Percentiles rank a stretch among this genome's conserved stretches.
These are phyloP conservation scores for Moringa oleifera DNA, from an alignment of 345 rosid species.

Conservation along the genomic window DNA sequence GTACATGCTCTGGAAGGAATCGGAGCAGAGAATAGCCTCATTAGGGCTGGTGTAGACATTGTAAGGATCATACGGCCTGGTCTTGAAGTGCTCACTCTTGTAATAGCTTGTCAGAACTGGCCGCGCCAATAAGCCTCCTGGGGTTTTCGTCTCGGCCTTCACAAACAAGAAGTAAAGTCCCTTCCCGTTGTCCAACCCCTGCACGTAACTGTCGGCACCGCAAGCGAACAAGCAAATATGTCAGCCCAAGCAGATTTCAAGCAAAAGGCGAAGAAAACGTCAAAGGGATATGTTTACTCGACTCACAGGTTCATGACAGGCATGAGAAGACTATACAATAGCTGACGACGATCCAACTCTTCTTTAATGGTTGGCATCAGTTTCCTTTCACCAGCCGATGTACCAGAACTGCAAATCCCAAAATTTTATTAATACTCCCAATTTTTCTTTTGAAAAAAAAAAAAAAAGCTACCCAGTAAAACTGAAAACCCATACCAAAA, in stretches of 20 bases:
- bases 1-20: constrained; percentile 90
- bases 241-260: too few species aligned
- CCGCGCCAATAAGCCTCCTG: constrained; percentile 78
- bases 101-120: constrained; percentile 95
- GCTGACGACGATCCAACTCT: constrained; percentile 72
- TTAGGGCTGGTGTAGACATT: constrained; percentile 78
- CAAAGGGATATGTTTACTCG: constrained; percentile 14
- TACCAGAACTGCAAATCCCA: constrained; percentile 60
- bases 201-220: constrained; percentile 77
- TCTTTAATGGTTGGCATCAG: constrained; percentile 85
- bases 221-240: too few species aligned
- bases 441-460: neutral
- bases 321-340: constrained; percentile 76
- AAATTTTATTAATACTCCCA: too few species aligned
- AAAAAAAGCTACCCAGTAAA: neutral
- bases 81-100: constrained; percentile 77
- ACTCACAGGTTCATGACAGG: constrained; percentile 94
- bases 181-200: constrained; percentile 81
- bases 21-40: constrained; percentile 79
- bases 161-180: constrained; percentile 78
- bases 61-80: constrained; percentile 74
- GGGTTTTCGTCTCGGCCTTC: constrained; percentile 76
- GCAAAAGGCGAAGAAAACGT: too few species aligned
- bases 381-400: constrained; percentile 96
- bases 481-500: neutral